phyloP scores from a whole-genome alignment of 176 grass and related monocot species.

The Carex scoparia region DNA sequence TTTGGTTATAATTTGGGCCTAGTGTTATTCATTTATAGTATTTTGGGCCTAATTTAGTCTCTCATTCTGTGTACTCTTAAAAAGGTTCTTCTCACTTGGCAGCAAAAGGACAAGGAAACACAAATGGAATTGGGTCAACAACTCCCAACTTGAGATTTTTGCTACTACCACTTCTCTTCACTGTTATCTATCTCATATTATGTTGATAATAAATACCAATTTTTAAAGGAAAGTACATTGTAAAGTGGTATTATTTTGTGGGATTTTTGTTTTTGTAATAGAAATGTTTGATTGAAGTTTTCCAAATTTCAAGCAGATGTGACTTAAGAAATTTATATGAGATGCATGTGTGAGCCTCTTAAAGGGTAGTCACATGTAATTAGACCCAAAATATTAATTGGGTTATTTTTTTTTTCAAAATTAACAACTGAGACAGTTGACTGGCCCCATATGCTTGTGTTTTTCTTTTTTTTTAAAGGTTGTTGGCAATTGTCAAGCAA shows the following conservation, averaged over 20 bases:
- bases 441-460: too few relatives aligned
- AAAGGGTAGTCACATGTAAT: neutral
- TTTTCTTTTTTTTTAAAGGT: too few relatives aligned
- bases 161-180: neutral
- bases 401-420: neutral
- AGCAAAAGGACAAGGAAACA: constrained; percentile 20
- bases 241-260: neutral
- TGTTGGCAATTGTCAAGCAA: too few relatives aligned
- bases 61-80: neutral
- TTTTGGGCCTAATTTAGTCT: neutral
- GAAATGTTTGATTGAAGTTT: neutral
- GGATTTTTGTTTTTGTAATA: neutral
- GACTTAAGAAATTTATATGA: neutral
- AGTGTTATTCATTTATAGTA: neutral
- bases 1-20: too few relatives aligned
- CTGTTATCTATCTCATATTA: constrained; percentile 14
- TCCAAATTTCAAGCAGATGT: neutral
- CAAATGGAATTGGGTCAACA: constrained; percentile 23
- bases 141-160: constrained; percentile 4
- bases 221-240: neutral
- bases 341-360: neutral
- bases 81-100: constrained; percentile 50
- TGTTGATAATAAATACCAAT: neutral
- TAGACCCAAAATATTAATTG: neutral
- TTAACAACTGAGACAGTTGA: too few relatives aligned